Evolutionary conservation across 345 rosid genomes (phyloP).

Genomic region (Populus nigra): DNA sequence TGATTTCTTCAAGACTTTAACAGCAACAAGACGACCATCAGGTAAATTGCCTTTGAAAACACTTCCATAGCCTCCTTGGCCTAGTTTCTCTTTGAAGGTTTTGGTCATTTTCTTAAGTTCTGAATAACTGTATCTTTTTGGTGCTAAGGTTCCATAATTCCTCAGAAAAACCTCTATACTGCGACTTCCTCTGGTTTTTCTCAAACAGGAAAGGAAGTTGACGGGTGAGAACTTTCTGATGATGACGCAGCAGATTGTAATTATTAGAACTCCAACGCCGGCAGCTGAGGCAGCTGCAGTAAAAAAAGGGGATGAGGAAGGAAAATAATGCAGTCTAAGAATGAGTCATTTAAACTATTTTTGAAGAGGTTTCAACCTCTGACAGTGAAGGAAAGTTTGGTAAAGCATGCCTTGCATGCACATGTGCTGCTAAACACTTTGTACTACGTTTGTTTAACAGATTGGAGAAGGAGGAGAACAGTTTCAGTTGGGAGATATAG

Average conservation of each 20-base stretch:
- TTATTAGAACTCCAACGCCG: not conserved
- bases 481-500: no score
- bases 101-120: not conserved
- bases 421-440: no score
- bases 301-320: not conserved
- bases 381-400: no score
- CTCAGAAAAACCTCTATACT: not conserved
- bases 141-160: not conserved
- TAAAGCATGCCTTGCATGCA: no score
- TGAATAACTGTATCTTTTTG: not conserved
- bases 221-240: not conserved
- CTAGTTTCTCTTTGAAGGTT: not conserved
- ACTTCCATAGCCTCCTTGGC: conserved; percentile 2
- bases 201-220: not conserved
- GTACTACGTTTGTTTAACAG: no score
- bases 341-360: no score
- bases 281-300: not conserved
- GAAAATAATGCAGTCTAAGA: no score
- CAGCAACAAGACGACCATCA: not conserved
- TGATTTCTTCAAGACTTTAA: not conserved
- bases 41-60: not conserved
- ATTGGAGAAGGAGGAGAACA: no score
- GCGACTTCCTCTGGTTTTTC: not conserved
- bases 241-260: not conserved
- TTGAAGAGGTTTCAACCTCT: no score